A percentile compares a stretch with the other conserved stretches of the same genome.
phyloP scores from a whole-genome alignment of 805 yeast species.

The Candida pseudofarinosa region DNA sequence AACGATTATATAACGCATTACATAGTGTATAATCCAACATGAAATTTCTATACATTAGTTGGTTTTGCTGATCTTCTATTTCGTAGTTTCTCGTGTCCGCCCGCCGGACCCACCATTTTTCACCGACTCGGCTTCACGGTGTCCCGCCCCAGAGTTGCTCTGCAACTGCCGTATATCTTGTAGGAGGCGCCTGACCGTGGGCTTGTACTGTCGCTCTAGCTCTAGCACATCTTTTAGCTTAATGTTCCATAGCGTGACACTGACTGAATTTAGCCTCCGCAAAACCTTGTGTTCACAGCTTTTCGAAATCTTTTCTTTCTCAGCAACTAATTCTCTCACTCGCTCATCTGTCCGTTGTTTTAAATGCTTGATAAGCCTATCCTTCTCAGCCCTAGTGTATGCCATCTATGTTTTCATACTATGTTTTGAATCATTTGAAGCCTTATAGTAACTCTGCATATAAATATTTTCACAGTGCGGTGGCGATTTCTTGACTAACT shows the following conservation, averaged over 20 bases:
- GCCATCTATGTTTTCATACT: slow-evolving; percentile 7
- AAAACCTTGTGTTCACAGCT: slow-evolving; percentile 33
- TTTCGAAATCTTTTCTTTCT: slow-evolving; percentile 19
- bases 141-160: not conserved
- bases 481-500: not conserved
- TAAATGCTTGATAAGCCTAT: slow-evolving; percentile 27
- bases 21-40: not conserved
- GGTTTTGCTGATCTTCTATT: not conserved
- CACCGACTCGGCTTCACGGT: not conserved
- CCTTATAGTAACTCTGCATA: not conserved
- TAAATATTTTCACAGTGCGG: not conserved
- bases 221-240: slow-evolving; percentile 41
- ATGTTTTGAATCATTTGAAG: not conserved
- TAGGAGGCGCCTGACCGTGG: slow-evolving; percentile 28
- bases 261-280: slow-evolving; percentile 43
- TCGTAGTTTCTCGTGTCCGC: not conserved
- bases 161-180: slow-evolving; percentile 14
- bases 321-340: slow-evolving; percentile 20
- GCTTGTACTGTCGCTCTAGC: slow-evolving; percentile 40
- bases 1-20: not conserved
- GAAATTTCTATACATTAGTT: not conserved
- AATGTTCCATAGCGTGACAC: slow-evolving; percentile 47
- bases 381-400: slow-evolving; percentile 33
- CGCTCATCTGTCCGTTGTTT: slow-evolving; percentile 18
- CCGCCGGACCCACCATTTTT: not conserved